Conservation (phyloP, 768 basidiomycete species). For the Naganishia onofrii region DNA sequence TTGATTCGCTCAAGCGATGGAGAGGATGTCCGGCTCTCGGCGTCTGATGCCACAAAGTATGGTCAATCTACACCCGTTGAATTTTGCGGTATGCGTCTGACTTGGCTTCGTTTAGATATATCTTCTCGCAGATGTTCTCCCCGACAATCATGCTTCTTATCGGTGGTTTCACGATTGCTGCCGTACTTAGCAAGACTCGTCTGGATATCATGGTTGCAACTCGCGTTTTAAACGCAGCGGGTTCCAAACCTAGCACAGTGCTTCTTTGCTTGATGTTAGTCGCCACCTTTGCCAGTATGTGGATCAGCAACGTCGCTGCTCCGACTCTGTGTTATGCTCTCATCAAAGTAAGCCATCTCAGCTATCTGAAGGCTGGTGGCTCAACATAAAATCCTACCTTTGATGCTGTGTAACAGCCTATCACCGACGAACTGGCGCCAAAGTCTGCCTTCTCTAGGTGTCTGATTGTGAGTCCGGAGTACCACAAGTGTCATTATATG, state of each 20-base stretch:
- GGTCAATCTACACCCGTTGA: slow-evolving; percentile 42
- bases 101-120: slow-evolving; percentile 56
- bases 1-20: slow-evolving; percentile 68
- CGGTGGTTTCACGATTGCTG: slow-evolving; percentile 95
- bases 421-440: slow-evolving; percentile 82
- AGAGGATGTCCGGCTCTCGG: slow-evolving; percentile 56
- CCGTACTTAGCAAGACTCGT: slow-evolving; percentile 89
- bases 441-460: slow-evolving; percentile 83
- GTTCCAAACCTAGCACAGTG: slow-evolving; percentile 78
- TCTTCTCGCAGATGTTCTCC: slow-evolving; percentile 94
- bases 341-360: slow-evolving; percentile 66
- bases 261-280: slow-evolving; percentile 92
- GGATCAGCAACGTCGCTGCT: slow-evolving; percentile 99
- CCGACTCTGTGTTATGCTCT: slow-evolving; percentile 95
- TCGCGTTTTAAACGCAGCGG: slow-evolving; percentile 82
- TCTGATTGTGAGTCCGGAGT: slow-evolving; percentile 69
- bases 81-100: slow-evolving; percentile 46
- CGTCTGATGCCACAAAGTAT: slow-evolving; percentile 72
- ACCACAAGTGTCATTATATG: neutral
- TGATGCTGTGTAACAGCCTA: slow-evolving; percentile 62
- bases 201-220: slow-evolving; percentile 88
- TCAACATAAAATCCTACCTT: neutral
- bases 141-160: slow-evolving; percentile 98
- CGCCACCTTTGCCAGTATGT: slow-evolving; percentile 98
- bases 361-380: neutral